Evolutionary conservation across 1,284 basidiomycete species (phyloP).

Genomic region (Puccinia horiana): DNA sequence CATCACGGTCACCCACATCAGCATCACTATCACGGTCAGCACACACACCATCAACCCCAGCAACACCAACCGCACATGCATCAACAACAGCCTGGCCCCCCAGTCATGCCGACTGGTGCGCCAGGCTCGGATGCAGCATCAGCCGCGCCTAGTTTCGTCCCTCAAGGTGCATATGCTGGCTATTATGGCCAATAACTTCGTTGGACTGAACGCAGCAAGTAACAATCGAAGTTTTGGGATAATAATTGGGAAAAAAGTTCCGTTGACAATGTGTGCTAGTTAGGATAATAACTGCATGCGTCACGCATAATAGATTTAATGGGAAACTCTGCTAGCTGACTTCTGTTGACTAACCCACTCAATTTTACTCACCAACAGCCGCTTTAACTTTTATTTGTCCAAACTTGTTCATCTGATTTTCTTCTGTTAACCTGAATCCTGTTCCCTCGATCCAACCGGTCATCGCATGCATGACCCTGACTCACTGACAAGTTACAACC

Average conservation of each 20-base stretch:
- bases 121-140: constrained; percentile 15
- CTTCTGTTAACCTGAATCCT: constrained; percentile 16
- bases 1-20: constrained; percentile 35
- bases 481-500: constrained; percentile 35
- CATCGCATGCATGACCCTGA: constrained; percentile 22
- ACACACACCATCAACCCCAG: constrained; percentile 38
- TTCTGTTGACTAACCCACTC: constrained; percentile 21
- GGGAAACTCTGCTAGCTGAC: neutral
- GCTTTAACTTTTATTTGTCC: constrained; percentile 15
- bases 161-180: constrained; percentile 40
- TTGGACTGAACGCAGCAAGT: neutral
- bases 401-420: constrained; percentile 39
- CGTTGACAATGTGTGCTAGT: neutral
- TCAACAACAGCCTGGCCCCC: constrained; percentile 29
- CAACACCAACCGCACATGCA: constrained; percentile 41
- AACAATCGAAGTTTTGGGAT: neutral
- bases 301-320: neutral
- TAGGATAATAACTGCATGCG: neutral
- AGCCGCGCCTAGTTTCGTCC: constrained; percentile 41
- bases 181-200: constrained; percentile 43
- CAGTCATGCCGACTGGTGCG: constrained; percentile 5
- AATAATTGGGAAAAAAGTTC: neutral
- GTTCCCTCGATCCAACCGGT: constrained; percentile 14
- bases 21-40: constrained; percentile 31
- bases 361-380: constrained; percentile 12